A percentile compares a stretch with the other conserved stretches of the same genome.
Conservation (phyloP, 768 basidiomycete genomes). For the Xerocomus brunneocitrinus region DNA sequence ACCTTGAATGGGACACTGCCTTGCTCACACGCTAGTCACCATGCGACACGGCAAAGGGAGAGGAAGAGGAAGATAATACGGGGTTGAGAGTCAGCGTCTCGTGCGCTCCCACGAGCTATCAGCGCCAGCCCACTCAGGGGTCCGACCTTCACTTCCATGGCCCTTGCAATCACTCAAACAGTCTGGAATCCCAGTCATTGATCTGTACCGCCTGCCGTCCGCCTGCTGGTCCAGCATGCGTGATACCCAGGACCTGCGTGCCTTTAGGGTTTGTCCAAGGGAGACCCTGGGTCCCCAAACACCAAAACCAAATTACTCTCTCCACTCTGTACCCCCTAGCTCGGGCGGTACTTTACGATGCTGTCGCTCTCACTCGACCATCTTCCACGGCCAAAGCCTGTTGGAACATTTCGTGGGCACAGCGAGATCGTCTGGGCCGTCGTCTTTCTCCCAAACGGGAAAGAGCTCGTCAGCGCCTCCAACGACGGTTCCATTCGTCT, state of each 20-base stretch:
- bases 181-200: constrained; percentile 31
- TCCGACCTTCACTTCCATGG: constrained; percentile 21
- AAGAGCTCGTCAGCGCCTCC: constrained; percentile 24
- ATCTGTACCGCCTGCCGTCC: constrained; percentile 31
- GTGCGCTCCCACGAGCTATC: constrained; percentile 26
- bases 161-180: constrained; percentile 26
- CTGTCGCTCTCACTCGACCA: constrained; percentile 31
- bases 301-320: constrained; percentile 20
- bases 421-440: constrained; percentile 29
- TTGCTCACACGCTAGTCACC: constrained; percentile 8
- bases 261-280: constrained; percentile 28
- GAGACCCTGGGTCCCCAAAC: constrained; percentile 23
- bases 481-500: constrained; percentile 29
- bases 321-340: constrained; percentile 23
- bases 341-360: constrained; percentile 21
- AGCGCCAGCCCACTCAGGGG: constrained; percentile 29
- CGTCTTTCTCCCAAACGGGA: constrained; percentile 26
- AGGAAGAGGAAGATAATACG: not conserved
- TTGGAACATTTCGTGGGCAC: constrained; percentile 21
- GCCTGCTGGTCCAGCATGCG: constrained; percentile 30
- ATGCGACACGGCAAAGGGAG: constrained; percentile 2
- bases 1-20: constrained; percentile 8
- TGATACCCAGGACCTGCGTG: constrained; percentile 27
- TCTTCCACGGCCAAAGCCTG: constrained; percentile 21
- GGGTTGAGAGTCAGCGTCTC: constrained; percentile 5